Conservation (phyloP, 345 rosid genomes). For the Streptanthus diversifolius region DNA sequence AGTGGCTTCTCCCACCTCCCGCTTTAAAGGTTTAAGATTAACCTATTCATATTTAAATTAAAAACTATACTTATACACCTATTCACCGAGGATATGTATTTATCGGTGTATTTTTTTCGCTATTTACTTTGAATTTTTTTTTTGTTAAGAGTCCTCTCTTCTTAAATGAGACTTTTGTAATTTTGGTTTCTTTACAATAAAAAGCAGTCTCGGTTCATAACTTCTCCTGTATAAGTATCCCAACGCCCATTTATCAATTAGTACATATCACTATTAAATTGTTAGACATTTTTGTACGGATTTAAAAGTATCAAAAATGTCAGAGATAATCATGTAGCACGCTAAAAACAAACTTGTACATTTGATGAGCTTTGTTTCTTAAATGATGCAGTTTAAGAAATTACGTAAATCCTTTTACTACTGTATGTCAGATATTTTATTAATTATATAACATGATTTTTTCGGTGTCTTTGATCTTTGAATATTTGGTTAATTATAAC, state of each 20-base stretch:
- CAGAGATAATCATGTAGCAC: no score
- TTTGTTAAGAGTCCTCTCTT: background rate
- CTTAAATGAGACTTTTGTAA: constrained; percentile 1
- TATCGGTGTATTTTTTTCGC: background rate
- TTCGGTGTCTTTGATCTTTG: no score
- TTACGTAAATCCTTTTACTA: no score
- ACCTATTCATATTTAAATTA: background rate
- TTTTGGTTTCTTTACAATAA: constrained; percentile 14
- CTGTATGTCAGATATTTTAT: no score
- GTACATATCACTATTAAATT: no score
- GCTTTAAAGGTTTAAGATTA: constrained; percentile 16
- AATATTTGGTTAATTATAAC: no score
- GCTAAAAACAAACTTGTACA: no score
- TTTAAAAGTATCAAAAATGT: no score
- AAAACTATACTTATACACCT: background rate
- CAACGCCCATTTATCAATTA: background rate
- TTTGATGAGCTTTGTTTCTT: no score
- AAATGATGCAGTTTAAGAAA: no score
- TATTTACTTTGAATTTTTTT: background rate
- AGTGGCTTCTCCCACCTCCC: constrained; percentile 76
- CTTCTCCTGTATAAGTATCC: background rate
- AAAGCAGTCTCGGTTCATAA: background rate
- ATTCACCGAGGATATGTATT: background rate
- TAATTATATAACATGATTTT: no score
- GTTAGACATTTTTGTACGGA: no score